These are phyloP conservation scores for Tetrahymena borealis DNA, from an alignment of 73 alveolate species.

Conservation along the genomic window DNA sequence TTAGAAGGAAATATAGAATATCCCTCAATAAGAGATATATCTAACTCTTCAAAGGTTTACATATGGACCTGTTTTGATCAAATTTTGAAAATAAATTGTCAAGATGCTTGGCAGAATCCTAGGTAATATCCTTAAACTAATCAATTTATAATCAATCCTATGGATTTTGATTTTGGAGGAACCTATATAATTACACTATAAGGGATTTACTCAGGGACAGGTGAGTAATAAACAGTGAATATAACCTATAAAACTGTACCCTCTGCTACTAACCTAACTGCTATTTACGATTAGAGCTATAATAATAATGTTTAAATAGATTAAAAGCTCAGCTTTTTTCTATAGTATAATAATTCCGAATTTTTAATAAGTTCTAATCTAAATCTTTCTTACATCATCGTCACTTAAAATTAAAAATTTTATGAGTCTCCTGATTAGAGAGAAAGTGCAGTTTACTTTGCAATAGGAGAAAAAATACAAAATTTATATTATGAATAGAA, in stretches of 20 bases:
- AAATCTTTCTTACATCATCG: too few species aligned
- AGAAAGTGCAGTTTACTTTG: too few species aligned
- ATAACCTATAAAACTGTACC: background rate
- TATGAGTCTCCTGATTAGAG: too few species aligned
- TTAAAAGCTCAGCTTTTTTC: too few species aligned
- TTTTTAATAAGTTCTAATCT: too few species aligned
- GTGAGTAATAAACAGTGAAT: background rate
- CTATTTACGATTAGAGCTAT: background rate
- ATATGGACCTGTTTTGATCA: background rate
- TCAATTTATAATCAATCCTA: background rate
- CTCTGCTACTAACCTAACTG: background rate
- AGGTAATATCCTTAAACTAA: background rate
- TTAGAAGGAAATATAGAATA: background rate
- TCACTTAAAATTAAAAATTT: too few species aligned
- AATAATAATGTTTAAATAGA: too few species aligned
- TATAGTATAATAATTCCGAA: too few species aligned
- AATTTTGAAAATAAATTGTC: background rate
- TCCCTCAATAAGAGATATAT: background rate
- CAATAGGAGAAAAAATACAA: too few species aligned
- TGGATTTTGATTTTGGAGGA: background rate
- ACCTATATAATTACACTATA: background rate
- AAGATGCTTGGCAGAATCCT: background rate
- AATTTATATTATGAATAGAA: too few species aligned
- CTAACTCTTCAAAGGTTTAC: background rate
- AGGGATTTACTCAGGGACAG: background rate